Evolutionary conservation across 176 grass and related monocot species (phyloP), one percentile per base, ranked within the genome.

Genomic region (Lolium perenne): DNA sequence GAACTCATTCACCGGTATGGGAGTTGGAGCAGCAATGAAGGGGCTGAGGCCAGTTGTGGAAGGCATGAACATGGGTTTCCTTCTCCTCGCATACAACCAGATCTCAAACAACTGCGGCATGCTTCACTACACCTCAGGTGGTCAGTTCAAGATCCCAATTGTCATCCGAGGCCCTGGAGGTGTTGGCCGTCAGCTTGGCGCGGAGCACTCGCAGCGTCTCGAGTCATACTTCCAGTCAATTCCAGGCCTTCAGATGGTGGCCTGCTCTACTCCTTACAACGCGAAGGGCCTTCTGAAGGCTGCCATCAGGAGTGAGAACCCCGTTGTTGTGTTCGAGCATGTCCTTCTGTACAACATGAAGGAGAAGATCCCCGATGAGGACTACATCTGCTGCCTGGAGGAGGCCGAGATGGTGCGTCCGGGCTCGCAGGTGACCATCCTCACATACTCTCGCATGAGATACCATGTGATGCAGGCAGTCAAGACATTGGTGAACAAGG

Each of bases 51-150:
- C 92, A 1, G 58, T 98, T 22, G 85, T 98, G 2, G 96, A 98
- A 86, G 96, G 93, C 47, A 98, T 94, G 92, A 98, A 95, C 88
- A 98, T 98, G 96, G 96, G 96, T 45, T 98, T 98, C 84, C 91
- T 98, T 22, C 94, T 95, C 72, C 90, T 95, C 8, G 93, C 96
- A 0, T 95, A 91, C 82, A 98, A 95, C 62, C 96, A 98, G 80
- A 98, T 95, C 79, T 98, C 96, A 8, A 98, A 95, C 93, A 95
- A 98, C 69, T 92, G 93, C 6, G 93, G 93, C 3, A 98, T 98
- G 96, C 93, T 98, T 40, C 96, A 94, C 71, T 98, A 94, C n/a
- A 98, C 96, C 50, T 98, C 96, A 2, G 96, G 96, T 4, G 96
- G 96, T 12, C 93, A 98, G 81, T 98, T 95, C 79, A 98, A 93